These are phyloP conservation scores for Neurospora sp. DNA, from an alignment of 495 filamentous ascomycete species.

Conservation along the genomic window DNA sequence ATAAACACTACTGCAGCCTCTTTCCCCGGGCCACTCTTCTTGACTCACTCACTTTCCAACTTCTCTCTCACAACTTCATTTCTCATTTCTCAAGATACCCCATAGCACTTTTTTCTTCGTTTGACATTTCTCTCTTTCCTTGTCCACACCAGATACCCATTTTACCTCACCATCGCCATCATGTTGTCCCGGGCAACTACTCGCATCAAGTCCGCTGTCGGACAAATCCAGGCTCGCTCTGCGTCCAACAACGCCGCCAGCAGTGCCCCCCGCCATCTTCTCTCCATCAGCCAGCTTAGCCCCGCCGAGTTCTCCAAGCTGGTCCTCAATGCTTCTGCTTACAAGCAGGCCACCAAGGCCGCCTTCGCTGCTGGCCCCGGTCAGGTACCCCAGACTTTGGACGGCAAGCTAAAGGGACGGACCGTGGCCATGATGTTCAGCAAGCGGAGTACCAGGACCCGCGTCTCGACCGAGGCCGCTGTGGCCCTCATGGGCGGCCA, in stretches of 20 bases:
- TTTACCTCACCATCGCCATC: conserved; percentile 3
- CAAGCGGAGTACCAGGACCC: conserved; percentile 86
- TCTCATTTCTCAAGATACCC: neutral
- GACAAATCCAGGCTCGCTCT: conserved; percentile 15
- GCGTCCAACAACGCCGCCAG: conserved; percentile 13
- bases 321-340: conserved; percentile 64
- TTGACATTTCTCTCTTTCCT: neutral
- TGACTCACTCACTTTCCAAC: neutral
- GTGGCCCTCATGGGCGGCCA: conserved; percentile 76
- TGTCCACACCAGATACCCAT: neutral
- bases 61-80: neutral
- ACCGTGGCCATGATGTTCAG: conserved; percentile 93
- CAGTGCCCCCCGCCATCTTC: conserved; percentile 60
- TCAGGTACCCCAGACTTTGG: conserved; percentile 38
- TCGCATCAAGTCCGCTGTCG: conserved; percentile 15
- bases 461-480: conserved; percentile 85
- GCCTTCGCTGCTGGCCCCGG: conserved; percentile 35
- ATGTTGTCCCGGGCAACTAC: conserved; percentile 15
- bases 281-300: conserved; percentile 80
- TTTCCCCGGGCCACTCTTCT: neutral
- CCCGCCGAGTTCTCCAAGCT: conserved; percentile 68
- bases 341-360: conserved; percentile 72
- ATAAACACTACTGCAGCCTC: neutral
- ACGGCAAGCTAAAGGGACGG: conserved; percentile 47
- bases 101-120: neutral